phyloP scores from a whole-genome alignment of 1,139 yeast genomes.

The Magnusiomyces ingens region DNA sequence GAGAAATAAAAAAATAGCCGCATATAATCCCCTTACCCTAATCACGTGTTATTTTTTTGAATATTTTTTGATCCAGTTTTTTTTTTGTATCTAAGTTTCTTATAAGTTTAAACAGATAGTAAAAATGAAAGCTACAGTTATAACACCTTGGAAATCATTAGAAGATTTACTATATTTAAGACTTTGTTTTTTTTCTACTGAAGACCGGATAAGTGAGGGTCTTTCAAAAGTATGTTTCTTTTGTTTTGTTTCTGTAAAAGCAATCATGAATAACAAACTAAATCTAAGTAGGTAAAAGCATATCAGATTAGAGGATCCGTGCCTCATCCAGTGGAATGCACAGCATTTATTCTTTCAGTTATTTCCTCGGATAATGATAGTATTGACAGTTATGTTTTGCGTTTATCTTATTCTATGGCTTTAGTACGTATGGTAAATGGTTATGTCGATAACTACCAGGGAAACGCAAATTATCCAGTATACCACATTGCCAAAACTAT shows the following conservation, averaged over 20 bases:
- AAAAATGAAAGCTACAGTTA: neutral
- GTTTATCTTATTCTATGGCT: constrained; percentile 66
- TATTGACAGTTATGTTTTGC: constrained; percentile 28
- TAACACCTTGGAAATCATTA: neutral
- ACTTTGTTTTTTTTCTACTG: neutral
- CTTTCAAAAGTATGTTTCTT: neutral
- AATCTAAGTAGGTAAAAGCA: constrained; percentile 47
- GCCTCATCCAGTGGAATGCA: constrained; percentile 75
- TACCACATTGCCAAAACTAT: constrained; percentile 64
- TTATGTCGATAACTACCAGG: constrained; percentile 73
- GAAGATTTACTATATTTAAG: neutral
- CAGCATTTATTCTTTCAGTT: constrained; percentile 55
- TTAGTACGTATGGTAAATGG: constrained; percentile 88
- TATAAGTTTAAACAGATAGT: too few species aligned
- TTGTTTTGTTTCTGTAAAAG: too few species aligned
- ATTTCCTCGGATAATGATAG: constrained; percentile 41
- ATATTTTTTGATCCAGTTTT: too few species aligned
- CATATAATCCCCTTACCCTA: too few species aligned
- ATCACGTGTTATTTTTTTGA: too few species aligned
- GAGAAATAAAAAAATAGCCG: too few species aligned
- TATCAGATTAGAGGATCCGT: constrained; percentile 62
- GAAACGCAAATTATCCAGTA: constrained; percentile 71
- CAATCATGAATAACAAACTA: too few species aligned
- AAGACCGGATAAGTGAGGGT: neutral
- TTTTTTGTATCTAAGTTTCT: too few species aligned